A percentile compares a stretch with the other conserved stretches of the same genome.
phyloP scores from a whole-genome alignment of 2,329 filamentous ascomycete species.

The Colletotrichum musae region DNA sequence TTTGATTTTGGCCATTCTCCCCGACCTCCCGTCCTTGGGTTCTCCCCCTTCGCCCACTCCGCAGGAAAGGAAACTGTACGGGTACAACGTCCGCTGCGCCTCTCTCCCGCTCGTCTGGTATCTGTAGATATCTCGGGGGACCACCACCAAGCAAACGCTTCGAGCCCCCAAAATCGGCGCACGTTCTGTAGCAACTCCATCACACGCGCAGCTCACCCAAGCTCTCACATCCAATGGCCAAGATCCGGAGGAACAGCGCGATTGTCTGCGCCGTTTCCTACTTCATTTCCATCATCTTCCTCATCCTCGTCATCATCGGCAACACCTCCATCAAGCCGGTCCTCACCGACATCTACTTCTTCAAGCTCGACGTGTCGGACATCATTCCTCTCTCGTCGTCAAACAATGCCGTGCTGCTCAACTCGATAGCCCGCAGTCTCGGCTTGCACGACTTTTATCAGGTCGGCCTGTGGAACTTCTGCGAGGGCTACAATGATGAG shows the following conservation, averaged over 20 bases:
- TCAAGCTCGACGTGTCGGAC: constrained; percentile 85
- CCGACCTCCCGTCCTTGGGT: neutral
- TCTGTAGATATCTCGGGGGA: constrained; percentile 29
- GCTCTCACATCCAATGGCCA: constrained; percentile 50
- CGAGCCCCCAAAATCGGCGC: constrained; percentile 1
- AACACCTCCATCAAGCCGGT: constrained; percentile 75
- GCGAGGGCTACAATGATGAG: constrained; percentile 84
- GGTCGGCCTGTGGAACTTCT: constrained; percentile 92
- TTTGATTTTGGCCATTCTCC: constrained; percentile 4
- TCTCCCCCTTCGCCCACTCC: neutral
- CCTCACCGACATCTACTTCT: constrained; percentile 83
- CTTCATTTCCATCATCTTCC: constrained; percentile 81
- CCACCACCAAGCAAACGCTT: neutral
- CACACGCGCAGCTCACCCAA: neutral
- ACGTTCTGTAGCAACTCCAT: neutral
- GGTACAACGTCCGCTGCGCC: constrained; percentile 16
- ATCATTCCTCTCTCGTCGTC: constrained; percentile 85
- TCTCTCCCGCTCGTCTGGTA: neutral
- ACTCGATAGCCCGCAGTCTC: constrained; percentile 87
- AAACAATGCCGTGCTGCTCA: constrained; percentile 79
- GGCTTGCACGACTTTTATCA: constrained; percentile 96
- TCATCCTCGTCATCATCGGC: constrained; percentile 84
- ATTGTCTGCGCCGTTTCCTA: constrained; percentile 78
- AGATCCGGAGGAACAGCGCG: constrained; percentile 72
- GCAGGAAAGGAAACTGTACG: neutral